Percentiles rank a stretch among this genome's conserved stretches.
Evolutionary conservation across 1,139 yeast genomes (phyloP).

Genomic region (Debaryomycetaceae sp.): DNA sequence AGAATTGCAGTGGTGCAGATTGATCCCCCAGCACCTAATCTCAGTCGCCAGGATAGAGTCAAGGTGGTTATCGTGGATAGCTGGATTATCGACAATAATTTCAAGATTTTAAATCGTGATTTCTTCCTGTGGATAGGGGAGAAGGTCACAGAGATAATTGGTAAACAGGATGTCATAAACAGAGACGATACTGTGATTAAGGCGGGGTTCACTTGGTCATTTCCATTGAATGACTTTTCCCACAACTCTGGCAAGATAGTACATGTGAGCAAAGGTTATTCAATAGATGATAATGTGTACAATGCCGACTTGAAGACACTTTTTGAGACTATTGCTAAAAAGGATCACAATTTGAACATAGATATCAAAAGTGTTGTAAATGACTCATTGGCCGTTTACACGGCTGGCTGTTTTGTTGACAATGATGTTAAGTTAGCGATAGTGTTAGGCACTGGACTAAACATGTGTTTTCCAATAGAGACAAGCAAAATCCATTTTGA

Average conservation of each 20-base stretch:
- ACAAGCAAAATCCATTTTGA: slow-evolving; percentile 17
- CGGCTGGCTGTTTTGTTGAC: slow-evolving; percentile 43
- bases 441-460: slow-evolving; percentile 47
- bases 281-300: slow-evolving; percentile 35
- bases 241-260: slow-evolving; percentile 45
- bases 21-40: slow-evolving; percentile 12
- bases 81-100: slow-evolving; percentile 40
- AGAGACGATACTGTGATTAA: slow-evolving; percentile 18
- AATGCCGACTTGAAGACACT: slow-evolving; percentile 40
- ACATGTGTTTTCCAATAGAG: slow-evolving; percentile 38
- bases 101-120: slow-evolving; percentile 32
- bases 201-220: slow-evolving; percentile 58
- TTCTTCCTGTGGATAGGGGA: slow-evolving; percentile 43
- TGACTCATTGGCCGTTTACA: slow-evolving; percentile 46
- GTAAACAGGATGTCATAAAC: slow-evolving; percentile 22
- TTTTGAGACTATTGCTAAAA: slow-evolving; percentile 28
- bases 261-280: slow-evolving; percentile 52
- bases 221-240: slow-evolving; percentile 45
- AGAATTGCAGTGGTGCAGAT: slow-evolving; percentile 46
- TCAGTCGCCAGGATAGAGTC: slow-evolving; percentile 19
- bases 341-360: slow-evolving; percentile 21
- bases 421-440: slow-evolving; percentile 36
- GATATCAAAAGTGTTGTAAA: slow-evolving; percentile 37
- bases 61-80: slow-evolving; percentile 30
- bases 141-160: slow-evolving; percentile 29